phyloP scores from a whole-genome alignment of 805 yeast genomes.

The Wickerhamiella azymoides region DNA sequence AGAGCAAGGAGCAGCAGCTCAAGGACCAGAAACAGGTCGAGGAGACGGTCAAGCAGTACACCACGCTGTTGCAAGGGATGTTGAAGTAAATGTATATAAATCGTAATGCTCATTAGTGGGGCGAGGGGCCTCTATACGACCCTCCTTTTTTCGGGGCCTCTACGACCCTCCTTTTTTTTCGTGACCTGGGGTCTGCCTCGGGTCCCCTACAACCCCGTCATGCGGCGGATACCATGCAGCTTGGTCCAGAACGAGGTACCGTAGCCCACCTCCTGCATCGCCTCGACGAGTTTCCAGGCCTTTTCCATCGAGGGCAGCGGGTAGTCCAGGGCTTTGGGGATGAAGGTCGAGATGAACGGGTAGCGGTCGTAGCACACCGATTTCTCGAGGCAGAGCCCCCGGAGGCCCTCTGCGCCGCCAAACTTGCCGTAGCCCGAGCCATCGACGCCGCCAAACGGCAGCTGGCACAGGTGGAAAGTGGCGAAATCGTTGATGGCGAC shows the following conservation, averaged over 20 bases:
- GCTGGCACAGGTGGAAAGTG: constrained; percentile 84
- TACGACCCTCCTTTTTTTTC: no score
- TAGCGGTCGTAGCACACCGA: constrained; percentile 75
- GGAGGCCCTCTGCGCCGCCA: constrained; percentile 94
- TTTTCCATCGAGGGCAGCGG: constrained; percentile 69
- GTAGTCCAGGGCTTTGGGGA: constrained; percentile 83
- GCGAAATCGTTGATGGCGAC: constrained; percentile 98
- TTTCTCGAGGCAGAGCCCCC: constrained; percentile 78
- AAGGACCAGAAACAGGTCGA: constrained; percentile 51
- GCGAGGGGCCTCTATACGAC: no score
- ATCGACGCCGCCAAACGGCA: constrained; percentile 91
- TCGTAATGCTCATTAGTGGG: not conserved
- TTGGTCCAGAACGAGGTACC: constrained; percentile 52
- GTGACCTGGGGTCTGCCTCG: not conserved
- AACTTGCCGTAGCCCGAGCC: constrained; percentile 96
- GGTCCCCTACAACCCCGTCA: constrained; percentile 22
- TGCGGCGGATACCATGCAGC: constrained; percentile 38
- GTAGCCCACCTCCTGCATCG: constrained; percentile 75
- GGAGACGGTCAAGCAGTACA: constrained; percentile 50
- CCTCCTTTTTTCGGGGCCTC: no score
- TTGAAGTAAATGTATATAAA: constrained; percentile 17
- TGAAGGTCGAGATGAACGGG: constrained; percentile 58
- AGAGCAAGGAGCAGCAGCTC: constrained; percentile 29
- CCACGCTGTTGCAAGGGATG: constrained; percentile 41
- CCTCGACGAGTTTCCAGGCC: constrained; percentile 81